A percentile compares a stretch with the other conserved stretches of the same genome.
Evolutionary conservation across 1,284 basidiomycete genomes (phyloP).

Genomic region (Lignosus rhinocerotis): DNA sequence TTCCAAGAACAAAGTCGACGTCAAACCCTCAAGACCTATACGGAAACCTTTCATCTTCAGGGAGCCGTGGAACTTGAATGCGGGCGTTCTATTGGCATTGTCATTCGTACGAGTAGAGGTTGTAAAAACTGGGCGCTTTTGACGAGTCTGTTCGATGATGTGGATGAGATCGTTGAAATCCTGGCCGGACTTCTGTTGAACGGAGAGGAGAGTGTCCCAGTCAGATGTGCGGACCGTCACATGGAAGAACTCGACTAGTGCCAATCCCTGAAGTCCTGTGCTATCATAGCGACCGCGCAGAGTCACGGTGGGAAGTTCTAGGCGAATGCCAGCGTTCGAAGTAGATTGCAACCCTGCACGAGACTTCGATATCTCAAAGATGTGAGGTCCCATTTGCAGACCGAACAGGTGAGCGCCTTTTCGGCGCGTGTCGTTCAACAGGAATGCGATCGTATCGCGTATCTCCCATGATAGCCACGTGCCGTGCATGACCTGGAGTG

Average conservation of each 20-base stretch:
- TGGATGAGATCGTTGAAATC: constrained; percentile 81
- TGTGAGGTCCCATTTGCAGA: constrained; percentile 61
- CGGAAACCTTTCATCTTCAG: constrained; percentile 77
- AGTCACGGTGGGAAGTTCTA: constrained; percentile 65
- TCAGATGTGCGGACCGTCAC: constrained; percentile 76
- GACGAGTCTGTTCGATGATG: constrained; percentile 60
- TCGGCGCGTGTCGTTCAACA: constrained; percentile 37
- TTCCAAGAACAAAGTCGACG: constrained; percentile 73
- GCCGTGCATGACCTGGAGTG: constrained; percentile 79
- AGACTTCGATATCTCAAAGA: constrained; percentile 60
- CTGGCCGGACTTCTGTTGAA: constrained; percentile 84
- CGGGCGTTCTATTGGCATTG: constrained; percentile 4
- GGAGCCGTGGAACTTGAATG: constrained; percentile 45
- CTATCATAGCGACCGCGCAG: constrained; percentile 58
- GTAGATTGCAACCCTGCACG: constrained; percentile 37
- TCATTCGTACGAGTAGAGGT: constrained; percentile 9
- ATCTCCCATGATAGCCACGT: constrained; percentile 81
- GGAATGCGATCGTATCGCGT: constrained; percentile 49
- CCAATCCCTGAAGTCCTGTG: constrained; percentile 50
- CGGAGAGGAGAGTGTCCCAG: constrained; percentile 76
- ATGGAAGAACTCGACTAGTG: constrained; percentile 66
- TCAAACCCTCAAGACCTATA: constrained; percentile 69
- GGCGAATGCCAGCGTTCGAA: constrained; percentile 50
- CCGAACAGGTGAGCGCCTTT: constrained; percentile 53
- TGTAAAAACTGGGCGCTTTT: constrained; percentile 33